Base-by-base conservation (phyloP, 1,139 yeast species). In the Pichia sp. region DNA sequence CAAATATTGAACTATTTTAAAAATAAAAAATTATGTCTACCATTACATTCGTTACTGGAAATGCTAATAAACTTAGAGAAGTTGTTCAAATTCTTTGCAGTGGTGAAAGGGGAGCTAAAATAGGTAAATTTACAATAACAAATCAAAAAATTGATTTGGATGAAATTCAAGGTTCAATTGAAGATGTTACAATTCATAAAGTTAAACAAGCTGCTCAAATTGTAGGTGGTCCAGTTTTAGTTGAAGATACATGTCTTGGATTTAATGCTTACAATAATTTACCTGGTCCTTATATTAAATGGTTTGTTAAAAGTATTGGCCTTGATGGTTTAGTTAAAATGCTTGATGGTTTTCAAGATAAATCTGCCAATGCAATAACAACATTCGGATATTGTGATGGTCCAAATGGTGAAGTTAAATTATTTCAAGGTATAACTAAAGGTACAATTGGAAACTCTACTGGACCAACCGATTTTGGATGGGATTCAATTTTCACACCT, bases 401-500 rank as follows among this genome's bases (percentile, higher is more conserved):
- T 0, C 89, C 95, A 1, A 95, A 81, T 10, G 46, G 69, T 34
- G 81, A 78, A 47, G 90, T 83, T 11, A 62, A 74, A 52, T 67
- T 89, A 46, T 90, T 92, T 65, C 95, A 87, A 62, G 99, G 98
- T 4, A 66, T 80, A 37, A 87, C 95, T 4, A 70, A 76, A 20
- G 99, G 99, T 11, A 65, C 58, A 9, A 89, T 94, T 55, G 97
- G 90, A 4, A 67, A 68, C 16, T 76, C 87, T 45, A 68, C 95
- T 55, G 96, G 97, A 3, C 81, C 86, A 25, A 73, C 79, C 26
- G 75, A 76, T 50, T 94, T 94, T 62, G 98, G 99, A 3, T 94
- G 97, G 96, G 97, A 92, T 66, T 82, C 96, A 6, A 70, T 87
- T 41, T 92, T 92, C 64, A 74, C 82, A 66, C 97, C 98, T 3